Evolutionary conservation across 177 flowering plant species (phyloP).

Genomic region (Telopea speciosissima): DNA sequence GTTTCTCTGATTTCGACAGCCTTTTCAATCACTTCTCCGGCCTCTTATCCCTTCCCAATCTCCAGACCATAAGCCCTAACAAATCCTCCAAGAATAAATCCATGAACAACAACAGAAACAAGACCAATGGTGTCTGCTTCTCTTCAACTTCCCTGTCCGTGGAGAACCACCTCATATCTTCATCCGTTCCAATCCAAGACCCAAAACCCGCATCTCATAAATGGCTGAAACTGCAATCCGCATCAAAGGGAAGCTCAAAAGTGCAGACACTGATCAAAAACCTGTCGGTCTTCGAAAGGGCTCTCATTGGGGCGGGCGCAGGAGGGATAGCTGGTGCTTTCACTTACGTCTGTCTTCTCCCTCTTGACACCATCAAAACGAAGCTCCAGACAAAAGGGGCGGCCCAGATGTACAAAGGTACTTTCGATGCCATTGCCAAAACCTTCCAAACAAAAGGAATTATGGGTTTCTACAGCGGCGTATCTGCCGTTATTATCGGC

Average conservation of each 20-base stretch:
- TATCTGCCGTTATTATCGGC: slow-evolving; percentile 90
- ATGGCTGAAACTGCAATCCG: slow-evolving; percentile 37
- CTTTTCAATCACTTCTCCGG: slow-evolving; percentile 38
- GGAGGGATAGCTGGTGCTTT: slow-evolving; percentile 95
- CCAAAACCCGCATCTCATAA: slow-evolving; percentile 23
- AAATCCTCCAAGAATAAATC: neutral
- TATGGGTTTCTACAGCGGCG: slow-evolving; percentile 81
- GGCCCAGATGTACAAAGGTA: slow-evolving; percentile 46
- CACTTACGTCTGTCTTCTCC: slow-evolving; percentile 84
- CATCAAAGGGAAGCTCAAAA: slow-evolving; percentile 26
- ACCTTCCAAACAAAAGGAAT: slow-evolving; percentile 73
- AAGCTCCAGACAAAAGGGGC: slow-evolving; percentile 91
- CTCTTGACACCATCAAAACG: slow-evolving; percentile 89
- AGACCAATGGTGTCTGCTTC: slow-evolving; percentile 14
- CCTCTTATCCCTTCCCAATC: slow-evolving; percentile 22
- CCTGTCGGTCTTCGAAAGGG: slow-evolving; percentile 63
- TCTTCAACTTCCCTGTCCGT: slow-evolving; percentile 27
- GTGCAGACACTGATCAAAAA: slow-evolving; percentile 36
- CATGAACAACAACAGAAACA: slow-evolving; percentile 4
- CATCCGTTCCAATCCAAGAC: slow-evolving; percentile 9
- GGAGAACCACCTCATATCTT: slow-evolving; percentile 3
- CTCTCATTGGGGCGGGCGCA: slow-evolving; percentile 71
- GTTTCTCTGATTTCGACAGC: slow-evolving; percentile 31
- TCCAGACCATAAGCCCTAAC: slow-evolving; percentile 4
- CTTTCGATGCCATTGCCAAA: slow-evolving; percentile 68